Conservation (phyloP, 495 filamentous ascomycete species). For the Neurospora discreta region DNA sequence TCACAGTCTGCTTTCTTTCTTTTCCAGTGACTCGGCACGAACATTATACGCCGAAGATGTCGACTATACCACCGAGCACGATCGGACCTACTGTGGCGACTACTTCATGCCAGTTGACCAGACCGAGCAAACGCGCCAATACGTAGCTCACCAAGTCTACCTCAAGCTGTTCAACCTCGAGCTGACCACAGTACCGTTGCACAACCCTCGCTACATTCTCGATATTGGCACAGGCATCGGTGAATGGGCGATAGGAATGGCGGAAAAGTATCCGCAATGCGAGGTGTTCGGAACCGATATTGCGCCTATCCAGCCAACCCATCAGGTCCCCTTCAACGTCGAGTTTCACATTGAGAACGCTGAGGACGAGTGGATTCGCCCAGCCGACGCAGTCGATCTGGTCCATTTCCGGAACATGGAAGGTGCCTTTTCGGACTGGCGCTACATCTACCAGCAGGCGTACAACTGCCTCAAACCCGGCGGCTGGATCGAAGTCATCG, state of each 20-base stretch:
- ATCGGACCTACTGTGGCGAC: slow-evolving; percentile 53
- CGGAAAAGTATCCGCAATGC: slow-evolving; percentile 47
- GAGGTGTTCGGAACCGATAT: slow-evolving; percentile 62
- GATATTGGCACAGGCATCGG: slow-evolving; percentile 61
- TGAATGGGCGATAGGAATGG: slow-evolving; percentile 68
- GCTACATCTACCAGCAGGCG: slow-evolving; percentile 46
- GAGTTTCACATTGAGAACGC: slow-evolving; percentile 64
- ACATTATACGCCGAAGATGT: slow-evolving; percentile 48
- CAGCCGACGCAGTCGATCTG: slow-evolving; percentile 48
- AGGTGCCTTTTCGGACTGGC: slow-evolving; percentile 55
- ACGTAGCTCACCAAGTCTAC: slow-evolving; percentile 56
- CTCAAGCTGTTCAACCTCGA: slow-evolving; percentile 48
- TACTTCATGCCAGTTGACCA: slow-evolving; percentile 75
- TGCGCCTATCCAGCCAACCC: slow-evolving; percentile 42
- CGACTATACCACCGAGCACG: slow-evolving; percentile 49
- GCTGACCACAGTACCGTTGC: slow-evolving; percentile 49
- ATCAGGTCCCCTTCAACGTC: slow-evolving; percentile 49
- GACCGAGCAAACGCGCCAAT: slow-evolving; percentile 58
- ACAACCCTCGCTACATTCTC: slow-evolving; percentile 44
- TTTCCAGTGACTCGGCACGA: slow-evolving; percentile 38
- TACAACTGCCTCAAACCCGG: slow-evolving; percentile 50
- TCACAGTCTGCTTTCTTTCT: not conserved
- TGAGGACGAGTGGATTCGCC: slow-evolving; percentile 45
- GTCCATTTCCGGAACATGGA: slow-evolving; percentile 54
- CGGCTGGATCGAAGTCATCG: slow-evolving; percentile 54